Evolutionary conservation across 331 rosid species (phyloP).

Genomic region (Phaseolus coccineus): DNA sequence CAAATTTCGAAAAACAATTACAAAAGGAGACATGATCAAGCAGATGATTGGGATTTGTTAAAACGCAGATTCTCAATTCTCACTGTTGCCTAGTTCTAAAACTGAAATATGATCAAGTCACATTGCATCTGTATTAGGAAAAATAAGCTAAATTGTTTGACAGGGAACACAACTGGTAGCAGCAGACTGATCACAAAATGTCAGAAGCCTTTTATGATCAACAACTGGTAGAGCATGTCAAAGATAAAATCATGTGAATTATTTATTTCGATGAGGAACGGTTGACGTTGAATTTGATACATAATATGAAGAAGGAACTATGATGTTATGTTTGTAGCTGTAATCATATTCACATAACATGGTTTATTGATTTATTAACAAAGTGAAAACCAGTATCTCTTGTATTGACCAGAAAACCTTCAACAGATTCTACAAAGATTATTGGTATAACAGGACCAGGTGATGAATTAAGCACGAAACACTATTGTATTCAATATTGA

Average conservation of each 20-base stretch:
- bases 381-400: neutral
- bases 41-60: neutral
- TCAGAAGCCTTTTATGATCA: too few species aligned
- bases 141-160: neutral
- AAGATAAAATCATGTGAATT: too few species aligned
- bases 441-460: neutral
- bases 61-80: neutral
- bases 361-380: neutral
- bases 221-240: too few species aligned
- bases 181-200: neutral
- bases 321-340: neutral
- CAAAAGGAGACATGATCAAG: slow-evolving; percentile 21
- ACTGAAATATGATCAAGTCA: neutral
- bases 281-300: too few species aligned
- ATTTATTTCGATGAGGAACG: too few species aligned
- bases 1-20: neutral
- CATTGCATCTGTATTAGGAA: neutral
- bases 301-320: too few species aligned
- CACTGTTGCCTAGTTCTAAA: neutral
- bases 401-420: neutral
- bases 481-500: neutral
- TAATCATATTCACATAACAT: neutral
- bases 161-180: slow-evolving; percentile 2
- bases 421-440: neutral
- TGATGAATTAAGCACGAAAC: neutral